Percentiles rank a stretch among this genome's conserved stretches.
Evolutionary conservation across 129 eudicot genomes (phyloP).

Genomic region (Kitagawia praeruptora): DNA sequence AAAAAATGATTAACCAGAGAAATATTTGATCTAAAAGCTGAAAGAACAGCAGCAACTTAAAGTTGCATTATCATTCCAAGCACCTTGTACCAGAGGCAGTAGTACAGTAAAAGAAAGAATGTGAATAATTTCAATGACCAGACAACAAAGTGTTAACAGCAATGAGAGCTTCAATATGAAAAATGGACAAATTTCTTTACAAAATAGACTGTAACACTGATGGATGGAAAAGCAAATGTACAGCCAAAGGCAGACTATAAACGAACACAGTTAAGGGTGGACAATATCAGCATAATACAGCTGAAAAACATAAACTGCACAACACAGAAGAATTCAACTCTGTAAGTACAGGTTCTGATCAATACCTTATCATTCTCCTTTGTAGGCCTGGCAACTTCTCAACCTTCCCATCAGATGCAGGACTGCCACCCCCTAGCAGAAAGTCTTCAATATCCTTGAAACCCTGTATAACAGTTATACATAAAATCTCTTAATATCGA

Average conservation of each 20-base stretch:
- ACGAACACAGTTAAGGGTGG: not conserved
- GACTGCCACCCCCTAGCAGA: not conserved
- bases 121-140: not conserved
- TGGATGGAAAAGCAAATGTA: not conserved
- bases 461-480: constrained; percentile 18
- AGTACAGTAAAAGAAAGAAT: not conserved
- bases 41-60: not conserved
- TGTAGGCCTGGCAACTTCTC: constrained; percentile 7
- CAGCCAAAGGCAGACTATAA: not conserved
- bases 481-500: not conserved
- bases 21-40: not conserved
- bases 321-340: not conserved
- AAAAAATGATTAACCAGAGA: not conserved
- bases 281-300: not conserved
- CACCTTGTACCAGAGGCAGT: not conserved
- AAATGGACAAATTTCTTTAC: not conserved
- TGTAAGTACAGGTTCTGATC: not conserved
- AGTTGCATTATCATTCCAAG: not conserved
- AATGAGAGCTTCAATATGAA: not conserved
- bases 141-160: not conserved
- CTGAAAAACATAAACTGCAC: not conserved
- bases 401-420: constrained; percentile 15
- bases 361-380: constrained; percentile 22
- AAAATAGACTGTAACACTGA: not conserved
- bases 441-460: constrained; percentile 22